A percentile compares a stretch with the other conserved stretches of the same genome.
Conservation (phyloP, 2,329 filamentous ascomycete species). For the Aspergillus transmontanensis region DNA sequence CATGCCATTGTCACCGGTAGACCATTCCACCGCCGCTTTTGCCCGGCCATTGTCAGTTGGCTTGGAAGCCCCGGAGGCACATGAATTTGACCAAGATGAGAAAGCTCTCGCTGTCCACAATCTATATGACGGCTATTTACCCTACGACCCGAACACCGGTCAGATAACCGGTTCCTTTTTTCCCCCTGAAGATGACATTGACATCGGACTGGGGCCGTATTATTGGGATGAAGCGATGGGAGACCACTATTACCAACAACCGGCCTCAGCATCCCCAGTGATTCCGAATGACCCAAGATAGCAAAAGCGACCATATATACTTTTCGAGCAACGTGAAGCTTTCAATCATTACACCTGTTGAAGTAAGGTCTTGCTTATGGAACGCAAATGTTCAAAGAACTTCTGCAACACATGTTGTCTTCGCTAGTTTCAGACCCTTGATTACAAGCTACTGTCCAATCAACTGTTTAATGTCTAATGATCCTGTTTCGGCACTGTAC, state of each 20-base stretch:
- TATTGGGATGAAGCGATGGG: not conserved
- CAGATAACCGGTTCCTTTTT: constrained; percentile 44
- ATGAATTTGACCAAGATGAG: constrained; percentile 19
- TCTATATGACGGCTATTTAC: constrained; percentile 34
- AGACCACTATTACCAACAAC: not conserved
- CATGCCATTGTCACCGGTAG: not conserved
- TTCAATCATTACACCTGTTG: not conserved
- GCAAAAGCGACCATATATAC: not conserved
- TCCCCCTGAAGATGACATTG: constrained; percentile 30
- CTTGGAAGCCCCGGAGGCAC: not conserved
- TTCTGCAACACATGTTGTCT: not conserved
- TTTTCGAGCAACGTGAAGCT: not conserved
- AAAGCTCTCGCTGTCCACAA: constrained; percentile 16
- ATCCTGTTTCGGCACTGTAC: too few relatives aligned
- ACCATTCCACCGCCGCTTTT: not conserved
- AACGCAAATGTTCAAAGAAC: not conserved
- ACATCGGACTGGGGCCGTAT: constrained; percentile 31
- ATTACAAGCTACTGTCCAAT: not conserved
- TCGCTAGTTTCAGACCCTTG: not conserved
- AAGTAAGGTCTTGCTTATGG: not conserved
- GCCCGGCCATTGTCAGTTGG: not conserved
- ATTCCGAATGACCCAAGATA: not conserved
- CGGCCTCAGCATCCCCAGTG: not conserved
- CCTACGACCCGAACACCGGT: constrained; percentile 38
- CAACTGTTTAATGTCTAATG: not conserved